Base-by-base conservation (phyloP, 2,329 filamentous ascomycete genomes). In the Fusarium tuaranense region DNA sequence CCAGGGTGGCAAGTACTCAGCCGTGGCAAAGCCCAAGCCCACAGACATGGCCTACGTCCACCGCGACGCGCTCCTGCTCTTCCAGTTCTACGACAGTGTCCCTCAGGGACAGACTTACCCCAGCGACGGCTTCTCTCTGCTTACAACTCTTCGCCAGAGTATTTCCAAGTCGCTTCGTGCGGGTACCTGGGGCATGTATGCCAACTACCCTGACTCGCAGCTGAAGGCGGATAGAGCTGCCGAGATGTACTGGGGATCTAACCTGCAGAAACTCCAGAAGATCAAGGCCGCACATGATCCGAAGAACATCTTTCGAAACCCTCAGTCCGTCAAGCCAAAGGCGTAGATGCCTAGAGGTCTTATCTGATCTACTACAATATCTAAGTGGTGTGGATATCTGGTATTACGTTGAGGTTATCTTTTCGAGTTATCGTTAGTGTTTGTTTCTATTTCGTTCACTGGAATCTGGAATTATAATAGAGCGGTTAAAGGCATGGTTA, bases 81-180 rank as follows among this genome's bases (percentile, higher is more conserved):
- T 86, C 66, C 86, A 90, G 75, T 83, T 88, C 63, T 84, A 85
- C 66, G 87, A 89, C 76, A 79, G 83, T 3, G 80, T 80, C 2
- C 55, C 72, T 0, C 59, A 69, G 13, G 73, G 67, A 5, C 30
- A 59, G 1, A 58, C 70, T 10, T 86, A 83, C 62, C 83, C 83
- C 0, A 58, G 72, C 4, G 79, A 81, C 14, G 84, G 84, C 0
- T 83, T 83, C 61, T 59, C 75, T 2, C 72, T 82, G 4, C 76
- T 86, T 41, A 74, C 81, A 53, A 77, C 78, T 13, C 83, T 85
- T 63, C 73, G 81, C 5, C 66, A 72, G 46, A 83, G 79, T 62
- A 78, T 84, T 9, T 83, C 81, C 10, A 78, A 73, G 20, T 57
- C 68, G 0, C n/a, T 79, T 14, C 67, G 72, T 2, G 69, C 72